A percentile compares a stretch with the other conserved stretches of the same genome.
phyloP scores from a whole-genome alignment of 345 rosid species.

The Draba incana region DNA sequence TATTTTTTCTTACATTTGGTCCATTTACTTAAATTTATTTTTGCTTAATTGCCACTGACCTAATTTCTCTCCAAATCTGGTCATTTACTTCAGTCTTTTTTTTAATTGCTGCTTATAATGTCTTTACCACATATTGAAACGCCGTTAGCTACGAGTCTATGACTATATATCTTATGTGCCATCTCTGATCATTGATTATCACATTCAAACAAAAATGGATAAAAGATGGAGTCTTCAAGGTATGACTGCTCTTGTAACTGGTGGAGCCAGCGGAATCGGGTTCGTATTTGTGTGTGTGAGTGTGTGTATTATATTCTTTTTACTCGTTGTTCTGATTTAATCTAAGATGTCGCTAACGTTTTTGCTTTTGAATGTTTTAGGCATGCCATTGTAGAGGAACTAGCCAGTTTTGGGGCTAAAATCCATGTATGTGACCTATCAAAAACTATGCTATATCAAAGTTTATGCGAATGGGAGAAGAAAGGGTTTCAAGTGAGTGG shows the following conservation, averaged over 20 bases:
- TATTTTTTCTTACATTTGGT: no score
- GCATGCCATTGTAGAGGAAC: slow-evolving; percentile 35
- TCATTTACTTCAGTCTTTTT: no score
- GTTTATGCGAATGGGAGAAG: slow-evolving; percentile 23
- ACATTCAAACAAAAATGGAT: slow-evolving; percentile 6
- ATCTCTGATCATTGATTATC: no score
- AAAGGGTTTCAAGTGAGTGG: slow-evolving; percentile 38
- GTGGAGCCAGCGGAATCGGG: slow-evolving; percentile 37
- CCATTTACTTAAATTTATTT: no score
- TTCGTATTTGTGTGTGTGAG: slow-evolving; percentile 1
- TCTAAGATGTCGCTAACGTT: neutral
- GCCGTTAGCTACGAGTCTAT: no score
- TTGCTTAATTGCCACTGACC: no score
- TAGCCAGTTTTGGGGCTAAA: slow-evolving; percentile 29
- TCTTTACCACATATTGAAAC: no score
- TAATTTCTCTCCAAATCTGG: no score
- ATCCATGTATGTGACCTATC: slow-evolving; percentile 27
- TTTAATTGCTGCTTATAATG: no score
- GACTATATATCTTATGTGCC: no score
- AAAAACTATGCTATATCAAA: neutral
- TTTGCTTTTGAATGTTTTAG: slow-evolving; percentile 4
- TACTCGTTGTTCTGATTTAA: neutral
- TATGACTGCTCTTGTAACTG: slow-evolving; percentile 40
- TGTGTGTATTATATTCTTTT: neutral
- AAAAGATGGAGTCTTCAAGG: slow-evolving; percentile 37